phyloP scores from a whole-genome alignment of 768 basidiomycete species.

The Tulasnella sp. region DNA sequence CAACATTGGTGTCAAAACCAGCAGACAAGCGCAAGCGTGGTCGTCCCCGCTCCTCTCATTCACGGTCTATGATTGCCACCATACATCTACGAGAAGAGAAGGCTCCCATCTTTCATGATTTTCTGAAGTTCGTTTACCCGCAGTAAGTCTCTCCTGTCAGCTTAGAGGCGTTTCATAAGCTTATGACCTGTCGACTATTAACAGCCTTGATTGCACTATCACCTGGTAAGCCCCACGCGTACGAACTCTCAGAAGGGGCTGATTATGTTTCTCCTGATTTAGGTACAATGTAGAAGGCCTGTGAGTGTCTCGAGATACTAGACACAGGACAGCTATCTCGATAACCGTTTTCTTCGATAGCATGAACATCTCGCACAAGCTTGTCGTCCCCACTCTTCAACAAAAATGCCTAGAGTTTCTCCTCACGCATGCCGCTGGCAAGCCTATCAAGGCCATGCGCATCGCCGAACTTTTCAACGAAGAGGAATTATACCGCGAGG shows the following conservation, averaged over 20 bases:
- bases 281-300: constrained; percentile 78
- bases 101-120: constrained; percentile 83
- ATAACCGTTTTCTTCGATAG: constrained; percentile 10
- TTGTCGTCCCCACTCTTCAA: constrained; percentile 72
- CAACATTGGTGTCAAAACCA: too few relatives aligned
- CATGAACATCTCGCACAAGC: constrained; percentile 83
- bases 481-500: constrained; percentile 81
- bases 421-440: constrained; percentile 83
- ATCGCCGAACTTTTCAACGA: constrained; percentile 87
- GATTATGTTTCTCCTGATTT: too few relatives aligned
- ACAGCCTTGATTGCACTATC: constrained; percentile 78
- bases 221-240: constrained; percentile 60
- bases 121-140: constrained; percentile 86
- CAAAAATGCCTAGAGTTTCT: constrained; percentile 77
- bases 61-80: constrained; percentile 48
- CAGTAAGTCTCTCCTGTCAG: constrained; percentile 44
- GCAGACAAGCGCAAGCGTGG: too few relatives aligned
- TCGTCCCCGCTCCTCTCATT: background rate
- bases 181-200: constrained; percentile 8
- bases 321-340: background rate
- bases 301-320: constrained; percentile 20
- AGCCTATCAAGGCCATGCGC: constrained; percentile 84
- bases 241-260: too few relatives aligned
- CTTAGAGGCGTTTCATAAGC: background rate
- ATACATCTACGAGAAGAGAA: constrained; percentile 87